Base-by-base conservation (phyloP, 1,284 basidiomycete species). In the Ustilago xerochloae region DNA sequence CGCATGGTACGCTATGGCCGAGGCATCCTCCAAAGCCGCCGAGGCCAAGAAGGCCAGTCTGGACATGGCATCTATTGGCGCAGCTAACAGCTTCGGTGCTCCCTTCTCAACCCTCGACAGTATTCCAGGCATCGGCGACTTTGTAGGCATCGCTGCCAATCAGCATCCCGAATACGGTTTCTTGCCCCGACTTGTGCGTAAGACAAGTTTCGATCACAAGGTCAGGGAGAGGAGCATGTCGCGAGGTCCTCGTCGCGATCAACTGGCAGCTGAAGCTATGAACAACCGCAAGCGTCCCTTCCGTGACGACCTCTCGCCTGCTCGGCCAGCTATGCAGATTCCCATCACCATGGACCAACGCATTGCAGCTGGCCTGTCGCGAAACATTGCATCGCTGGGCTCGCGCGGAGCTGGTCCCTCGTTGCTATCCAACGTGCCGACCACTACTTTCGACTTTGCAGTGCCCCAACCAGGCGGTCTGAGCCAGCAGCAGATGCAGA, bases 161-260 rank as follows among this genome's bases (percentile, higher is more conserved):
- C 80, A 82, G 48, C 80, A 84, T 59, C 81, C 82, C 6, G 80
- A 83, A 38, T 84, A 84, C 57, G 82, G 82, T 29, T 84, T 84
- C 68, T 47, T 84, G 35, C 82, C 82, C 2, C 74, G 82, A 12
- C 54, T 83, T 33, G 82, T 84, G 18, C 79, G 82, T 29, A 84
- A 84, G 75, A 84, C 82, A 4, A 82, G 80, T 48, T 84, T 84
- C 60, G 82, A 84, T 53, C 82, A 84, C 73, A 83, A 82, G 48
- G 82, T 84, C 26, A 71, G 67, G 41, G 81, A 81, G 30, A 75
- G 81, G 32, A 82, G 81, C 63, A 65, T 72, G 45, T 81, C 79
- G 13, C 68, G 81, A 7, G 78, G 74, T 7, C 76, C 79, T 12
- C 71, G 75, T 13, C 49, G 64, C 6, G 72, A 75, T 20, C 69